Conservation (phyloP, 2,329 filamentous ascomycete species). For the Neurospora sp. region DNA sequence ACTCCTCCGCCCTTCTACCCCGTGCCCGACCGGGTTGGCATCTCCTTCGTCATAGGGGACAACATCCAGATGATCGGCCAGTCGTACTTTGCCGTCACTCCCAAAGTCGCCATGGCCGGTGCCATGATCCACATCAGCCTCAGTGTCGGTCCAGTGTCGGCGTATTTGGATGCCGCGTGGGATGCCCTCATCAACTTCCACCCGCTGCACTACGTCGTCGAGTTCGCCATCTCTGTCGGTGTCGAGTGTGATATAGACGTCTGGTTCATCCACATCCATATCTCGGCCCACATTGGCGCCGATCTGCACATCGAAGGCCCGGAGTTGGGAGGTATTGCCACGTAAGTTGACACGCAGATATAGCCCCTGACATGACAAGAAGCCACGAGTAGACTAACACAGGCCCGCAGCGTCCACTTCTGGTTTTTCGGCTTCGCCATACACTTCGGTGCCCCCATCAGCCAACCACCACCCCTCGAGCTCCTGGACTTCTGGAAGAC, state of each 20-base stretch:
- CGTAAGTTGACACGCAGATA: too few species aligned
- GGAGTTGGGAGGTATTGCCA: constrained; percentile 16
- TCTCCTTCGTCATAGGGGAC: neutral
- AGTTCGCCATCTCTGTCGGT: constrained; percentile 14
- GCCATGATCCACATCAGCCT: neutral
- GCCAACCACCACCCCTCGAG: too few species aligned
- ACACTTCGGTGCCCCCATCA: too few species aligned
- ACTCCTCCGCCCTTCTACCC: neutral
- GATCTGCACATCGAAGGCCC: constrained; percentile 21
- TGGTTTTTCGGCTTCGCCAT: too few species aligned
- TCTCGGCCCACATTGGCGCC: constrained; percentile 21
- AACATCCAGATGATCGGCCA: neutral
- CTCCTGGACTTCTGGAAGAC: too few species aligned
- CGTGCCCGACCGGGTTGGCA: neutral
- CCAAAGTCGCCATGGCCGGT: neutral
- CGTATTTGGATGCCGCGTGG: neutral
- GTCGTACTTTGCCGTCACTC: constrained; percentile 1
- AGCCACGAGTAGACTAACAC: too few species aligned
- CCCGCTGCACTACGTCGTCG: neutral
- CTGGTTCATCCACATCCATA: constrained; percentile 18
- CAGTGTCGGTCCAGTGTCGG: neutral
- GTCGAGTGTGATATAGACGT: constrained; percentile 19
- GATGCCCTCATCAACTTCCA: neutral
- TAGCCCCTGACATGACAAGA: too few species aligned
- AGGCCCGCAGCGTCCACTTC: too few species aligned